phyloP scores from a whole-genome alignment of 2,329 filamentous ascomycete species.

The Thyridium curvatum region DNA sequence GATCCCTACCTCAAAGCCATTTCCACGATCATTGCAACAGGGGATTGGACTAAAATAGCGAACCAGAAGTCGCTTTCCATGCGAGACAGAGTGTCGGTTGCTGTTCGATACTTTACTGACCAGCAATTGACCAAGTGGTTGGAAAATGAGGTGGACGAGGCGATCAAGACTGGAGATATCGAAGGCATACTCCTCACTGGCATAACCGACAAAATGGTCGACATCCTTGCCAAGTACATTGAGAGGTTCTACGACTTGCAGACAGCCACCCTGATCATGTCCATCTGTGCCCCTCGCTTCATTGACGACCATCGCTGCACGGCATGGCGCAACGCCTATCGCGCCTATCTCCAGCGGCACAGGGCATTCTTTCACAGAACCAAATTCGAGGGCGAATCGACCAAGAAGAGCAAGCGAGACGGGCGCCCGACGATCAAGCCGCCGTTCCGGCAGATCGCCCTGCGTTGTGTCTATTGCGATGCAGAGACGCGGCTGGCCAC shows the following conservation, averaged over 20 bases:
- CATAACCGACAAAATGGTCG: constrained; percentile 64
- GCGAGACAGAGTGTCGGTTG: constrained; percentile 67
- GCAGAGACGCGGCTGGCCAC: constrained; percentile 47
- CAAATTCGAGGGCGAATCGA: constrained; percentile 73
- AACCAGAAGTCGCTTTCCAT: constrained; percentile 68
- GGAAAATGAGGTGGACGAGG: constrained; percentile 53
- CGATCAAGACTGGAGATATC: constrained; percentile 61
- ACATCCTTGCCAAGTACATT: constrained; percentile 71
- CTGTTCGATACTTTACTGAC: constrained; percentile 60
- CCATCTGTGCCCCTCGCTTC: constrained; percentile 68
- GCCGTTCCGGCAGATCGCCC: constrained; percentile 62
- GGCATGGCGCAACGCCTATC: constrained; percentile 67
- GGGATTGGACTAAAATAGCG: constrained; percentile 69
- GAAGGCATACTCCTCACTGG: constrained; percentile 75
- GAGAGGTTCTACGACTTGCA: constrained; percentile 72
- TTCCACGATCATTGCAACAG: constrained; percentile 69
- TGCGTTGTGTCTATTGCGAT: constrained; percentile 74
- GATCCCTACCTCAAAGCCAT: constrained; percentile 78
- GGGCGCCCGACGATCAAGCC: constrained; percentile 58
- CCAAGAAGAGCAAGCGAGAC: constrained; percentile 59
- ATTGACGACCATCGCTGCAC: constrained; percentile 70
- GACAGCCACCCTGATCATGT: constrained; percentile 69
- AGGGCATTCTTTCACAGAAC: constrained; percentile 68
- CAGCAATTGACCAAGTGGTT: constrained; percentile 62
- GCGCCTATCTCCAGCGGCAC: constrained; percentile 66